These are phyloP conservation scores for Stachybotrys chlorohalonatus DNA, from an alignment of 2,329 filamentous ascomycete genomes.

Conservation along the genomic window DNA sequence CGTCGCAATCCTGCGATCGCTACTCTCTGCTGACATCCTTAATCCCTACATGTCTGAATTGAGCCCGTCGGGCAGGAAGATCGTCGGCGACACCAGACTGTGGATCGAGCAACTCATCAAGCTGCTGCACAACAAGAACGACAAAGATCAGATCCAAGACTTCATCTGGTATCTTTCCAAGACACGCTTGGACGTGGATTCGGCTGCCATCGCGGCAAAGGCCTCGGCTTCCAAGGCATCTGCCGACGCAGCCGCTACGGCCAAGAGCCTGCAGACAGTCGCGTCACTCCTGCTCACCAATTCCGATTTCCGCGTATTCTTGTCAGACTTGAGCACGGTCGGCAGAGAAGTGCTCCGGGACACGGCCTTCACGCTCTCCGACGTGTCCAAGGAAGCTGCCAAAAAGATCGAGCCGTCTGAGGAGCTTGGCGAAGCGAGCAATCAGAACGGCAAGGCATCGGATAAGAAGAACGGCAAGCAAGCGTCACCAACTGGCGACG, in stretches of 20 bases:
- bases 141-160: slow-evolving; percentile 78
- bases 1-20: slow-evolving; percentile 68
- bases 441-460: slow-evolving; percentile 8
- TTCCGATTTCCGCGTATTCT: slow-evolving; percentile 78
- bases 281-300: slow-evolving; percentile 82
- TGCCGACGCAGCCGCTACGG: slow-evolving; percentile 36
- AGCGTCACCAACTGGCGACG: slow-evolving; percentile 44
- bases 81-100: slow-evolving; percentile 62
- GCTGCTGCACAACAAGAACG: slow-evolving; percentile 75
- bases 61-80: slow-evolving; percentile 65
- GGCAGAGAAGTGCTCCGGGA: slow-evolving; percentile 81
- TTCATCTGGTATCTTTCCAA: slow-evolving; percentile 79
- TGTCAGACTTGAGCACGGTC: slow-evolving; percentile 70
- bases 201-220: slow-evolving; percentile 16
- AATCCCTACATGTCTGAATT: slow-evolving; percentile 62
- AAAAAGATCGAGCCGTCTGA: slow-evolving; percentile 62
- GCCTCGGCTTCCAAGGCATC: slow-evolving; percentile 19
- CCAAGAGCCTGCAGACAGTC: slow-evolving; percentile 74
- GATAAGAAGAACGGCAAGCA: slow-evolving; percentile 3
- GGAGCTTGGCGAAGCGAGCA: slow-evolving; percentile 45
- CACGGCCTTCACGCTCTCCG: slow-evolving; percentile 70
- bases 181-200: slow-evolving; percentile 46
- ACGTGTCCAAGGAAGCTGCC: slow-evolving; percentile 65
- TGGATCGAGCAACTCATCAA: slow-evolving; percentile 75
- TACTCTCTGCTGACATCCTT: slow-evolving; percentile 69